Evolutionary conservation across 306 rosid species (phyloP).

Genomic region (Quillaja saponaria): DNA sequence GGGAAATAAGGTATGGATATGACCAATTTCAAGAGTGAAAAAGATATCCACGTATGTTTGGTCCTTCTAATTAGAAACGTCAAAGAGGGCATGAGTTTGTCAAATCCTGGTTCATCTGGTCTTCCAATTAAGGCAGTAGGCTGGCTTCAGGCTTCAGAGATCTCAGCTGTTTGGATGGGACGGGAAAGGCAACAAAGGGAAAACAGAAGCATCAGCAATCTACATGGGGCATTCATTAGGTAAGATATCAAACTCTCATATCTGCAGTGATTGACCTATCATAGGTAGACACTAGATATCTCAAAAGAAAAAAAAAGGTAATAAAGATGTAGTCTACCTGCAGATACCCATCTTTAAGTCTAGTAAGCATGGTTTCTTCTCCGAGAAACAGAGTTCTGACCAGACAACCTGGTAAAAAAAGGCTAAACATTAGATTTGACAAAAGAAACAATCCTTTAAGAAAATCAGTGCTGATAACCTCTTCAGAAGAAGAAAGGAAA

Average conservation of each 20-base stretch:
- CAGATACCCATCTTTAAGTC: conserved; percentile 32
- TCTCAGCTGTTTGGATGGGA: conserved; percentile 97
- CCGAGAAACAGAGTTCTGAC: conserved; percentile 57
- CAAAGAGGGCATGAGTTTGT: conserved; percentile 94
- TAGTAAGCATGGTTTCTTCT: conserved; percentile 64
- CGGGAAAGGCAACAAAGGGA: conserved; percentile 92
- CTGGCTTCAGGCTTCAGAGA: conserved; percentile 97
- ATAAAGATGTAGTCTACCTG: conserved; percentile 43
- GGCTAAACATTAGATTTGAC: conserved; percentile 32
- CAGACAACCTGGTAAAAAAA: conserved; percentile 51
- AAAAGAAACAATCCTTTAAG: too few relatives aligned
- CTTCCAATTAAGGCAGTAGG: conserved; percentile 95
- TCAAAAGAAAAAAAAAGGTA: conserved; percentile 36
- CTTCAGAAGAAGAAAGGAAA: background rate
- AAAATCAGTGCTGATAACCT: too few relatives aligned
- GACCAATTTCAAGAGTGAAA: conserved; percentile 53
- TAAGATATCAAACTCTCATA: conserved; percentile 59
- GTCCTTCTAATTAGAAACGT: conserved; percentile 76
- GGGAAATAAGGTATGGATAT: conserved; percentile 79
- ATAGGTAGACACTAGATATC: conserved; percentile 39
- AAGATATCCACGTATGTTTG: conserved; percentile 66
- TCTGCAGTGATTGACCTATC: conserved; percentile 39
- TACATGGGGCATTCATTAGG: conserved; percentile 73
- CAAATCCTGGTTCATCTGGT: conserved; percentile 97
- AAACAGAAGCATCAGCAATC: conserved; percentile 89